Percentiles rank a stretch among this genome's conserved stretches.
phyloP scores from a whole-genome alignment of 1,284 basidiomycete genomes.

The Puccinia coronata region DNA sequence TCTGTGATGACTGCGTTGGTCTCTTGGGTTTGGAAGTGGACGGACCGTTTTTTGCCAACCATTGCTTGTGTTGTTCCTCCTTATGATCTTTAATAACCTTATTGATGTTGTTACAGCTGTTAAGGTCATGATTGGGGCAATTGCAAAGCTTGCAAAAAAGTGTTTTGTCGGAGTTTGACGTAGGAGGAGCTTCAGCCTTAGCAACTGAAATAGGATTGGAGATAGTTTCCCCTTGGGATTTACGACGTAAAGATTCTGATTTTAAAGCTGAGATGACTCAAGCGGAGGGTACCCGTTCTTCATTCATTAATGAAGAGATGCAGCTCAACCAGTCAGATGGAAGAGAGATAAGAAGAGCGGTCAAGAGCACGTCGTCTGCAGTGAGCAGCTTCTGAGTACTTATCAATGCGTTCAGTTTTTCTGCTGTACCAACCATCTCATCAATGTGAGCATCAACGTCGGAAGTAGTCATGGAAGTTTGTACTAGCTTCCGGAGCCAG shows the following conservation, averaged over 20 bases:
- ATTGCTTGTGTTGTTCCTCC: background rate
- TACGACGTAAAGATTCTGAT: background rate
- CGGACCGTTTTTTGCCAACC: background rate
- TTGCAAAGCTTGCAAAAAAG: background rate
- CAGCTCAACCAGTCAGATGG: constrained; percentile 21
- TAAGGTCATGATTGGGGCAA: background rate
- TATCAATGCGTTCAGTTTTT: background rate
- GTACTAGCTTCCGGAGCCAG: constrained; percentile 11
- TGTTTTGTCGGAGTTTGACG: background rate
- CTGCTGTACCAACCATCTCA: background rate
- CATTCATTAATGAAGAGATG: constrained; percentile 15
- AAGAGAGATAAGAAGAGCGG: constrained; percentile 1
- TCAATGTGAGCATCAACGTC: background rate
- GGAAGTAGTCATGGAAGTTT: background rate
- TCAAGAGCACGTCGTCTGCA: background rate
- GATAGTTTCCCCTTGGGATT: background rate
- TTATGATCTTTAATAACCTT: background rate
- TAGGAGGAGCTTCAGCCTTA: background rate
- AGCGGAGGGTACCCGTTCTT: background rate
- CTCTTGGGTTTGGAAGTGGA: background rate
- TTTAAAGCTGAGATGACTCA: background rate
- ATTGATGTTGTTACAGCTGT: background rate
- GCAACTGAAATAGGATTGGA: background rate
- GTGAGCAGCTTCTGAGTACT: background rate
- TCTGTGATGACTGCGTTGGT: background rate